Evolutionary conservation across 495 filamentous ascomycete species (phyloP), one percentile per base, ranked within the genome.

Genomic region (Chaetomium cochliodes): DNA sequence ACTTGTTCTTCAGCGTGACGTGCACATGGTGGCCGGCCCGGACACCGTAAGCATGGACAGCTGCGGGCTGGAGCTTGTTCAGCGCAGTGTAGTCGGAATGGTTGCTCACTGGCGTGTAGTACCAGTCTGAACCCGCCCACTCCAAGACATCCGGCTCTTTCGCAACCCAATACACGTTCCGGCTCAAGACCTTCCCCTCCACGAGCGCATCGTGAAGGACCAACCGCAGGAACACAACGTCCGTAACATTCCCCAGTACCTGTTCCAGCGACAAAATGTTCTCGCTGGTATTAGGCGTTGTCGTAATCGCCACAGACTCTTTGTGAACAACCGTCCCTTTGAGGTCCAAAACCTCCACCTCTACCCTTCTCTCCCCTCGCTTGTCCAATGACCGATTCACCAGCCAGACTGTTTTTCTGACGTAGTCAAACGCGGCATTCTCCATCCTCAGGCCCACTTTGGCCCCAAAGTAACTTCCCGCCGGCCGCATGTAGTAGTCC

Each of bases 161-260:
- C 11, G 83, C 67, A 0, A 88, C 65, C 87, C 87, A 88, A 75
- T 88, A 89, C 0, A 87, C 81, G 62, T 87, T 88, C 1, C 85
- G 77, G 63, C 84, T 87, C 0, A 87, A 64, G 5, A 75, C 62
- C 0, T 56, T 51, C 0, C 70, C 73, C 7, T 75, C 61, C 0
- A 70, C 72, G 2, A 74, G 63, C 9, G 58, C 69, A 30, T 79
- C 70, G 7, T 70, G 71, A 0, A 88, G 76, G 0, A 81, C 62
- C 1, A 88, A 70, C 11, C 80, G 75, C 22, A 88, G 64, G 54
- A 88, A 86, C 6, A 74, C 82, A 2, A 84, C 70, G n/a, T 80
- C 81, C 7, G 75, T 71, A 37, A 79, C 69, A 3, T 71, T 66
- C 0, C 67, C 61, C 4, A 83, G 68, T 0, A 75, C 78, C 6